Evolutionary conservation across 2,329 filamentous ascomycete genomes (phyloP), one percentile per base, ranked within the genome.

Genomic region (Monosporascus sp.): DNA sequence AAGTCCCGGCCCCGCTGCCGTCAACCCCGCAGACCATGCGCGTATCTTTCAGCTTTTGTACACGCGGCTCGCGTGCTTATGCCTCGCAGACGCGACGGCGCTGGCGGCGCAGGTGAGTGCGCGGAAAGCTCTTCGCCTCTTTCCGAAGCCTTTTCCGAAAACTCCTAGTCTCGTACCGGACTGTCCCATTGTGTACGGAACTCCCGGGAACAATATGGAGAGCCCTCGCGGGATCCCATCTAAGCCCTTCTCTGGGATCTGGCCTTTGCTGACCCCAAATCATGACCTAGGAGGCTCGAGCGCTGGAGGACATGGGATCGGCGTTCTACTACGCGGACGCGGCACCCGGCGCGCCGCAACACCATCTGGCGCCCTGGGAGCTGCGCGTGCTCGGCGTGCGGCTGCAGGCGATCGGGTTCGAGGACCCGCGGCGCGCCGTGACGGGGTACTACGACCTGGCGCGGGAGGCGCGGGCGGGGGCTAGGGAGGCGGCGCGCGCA

Each of bases 401-500:
- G 1, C 78, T 97, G 20, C 90, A 96, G 61, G 90, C 89, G 0
- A 81, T 96, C 46, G 91, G 90, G 1, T 95, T 94, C 58, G 87
- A 87, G 4, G 94, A 99, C 70, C 83, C 86, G 49, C 80, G 93
- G 5, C 81, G 92, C 56, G 88, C 89, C 3, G 86, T 99, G 53
- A 93, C 94, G 78, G 89, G 88, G 45, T 90, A 96, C 67, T 96
- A 96, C 67, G 91, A 96, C 58, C 79, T 97, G 2, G 91, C 87
- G 0, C 74, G 88, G 8, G 91, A 96, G 69, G 90, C 89, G 2
- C 78, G 91, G 18, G 74, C 76, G 2, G 78, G 80, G 53, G 74
- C 89, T 5, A 71, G 74, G 18, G 75, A 72, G 35, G 78, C 82
- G 0, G 66, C 63, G 5, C 64, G 61, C 11, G 63, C 60, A 35